Evolutionary conservation across 2,329 filamentous ascomycete species (phyloP), one percentile per base, ranked within the genome.

Genomic region (Triangularia setosa): DNA sequence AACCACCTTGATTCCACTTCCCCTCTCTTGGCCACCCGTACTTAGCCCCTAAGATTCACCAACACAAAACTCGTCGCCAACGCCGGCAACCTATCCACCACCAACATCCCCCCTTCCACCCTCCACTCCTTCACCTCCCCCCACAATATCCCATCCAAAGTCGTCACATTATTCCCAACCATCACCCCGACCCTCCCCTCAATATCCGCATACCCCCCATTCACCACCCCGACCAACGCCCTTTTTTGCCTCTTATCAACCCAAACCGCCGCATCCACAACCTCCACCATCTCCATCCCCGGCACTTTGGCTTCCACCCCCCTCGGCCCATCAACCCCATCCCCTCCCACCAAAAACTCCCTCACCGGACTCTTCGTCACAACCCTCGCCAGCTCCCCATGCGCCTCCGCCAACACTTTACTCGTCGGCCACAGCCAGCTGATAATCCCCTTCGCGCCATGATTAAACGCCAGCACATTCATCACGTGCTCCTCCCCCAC

Each of bases 381-480:
- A 0, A 79, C 76, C 18, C 54, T 67, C 0, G 79, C 74, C 69
- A 82, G 75, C 52, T 67, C 35, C n/a, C 79, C 77, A 55, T 80
- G 78, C 2, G 77, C 73, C 1, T 62, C 69, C 6, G 76, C 78
- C 24, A 83, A 68, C 14, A 69, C 69, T 3, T 72, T 70, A 18
- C 74, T 77, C 1, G 75, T 73, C 0, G 80, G 80, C 71, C 78
- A 83, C 1, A 81, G 75, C 80, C 81, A 83, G 14, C 76, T 75
- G 2, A 81, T 75, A 23, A 81, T 73, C 3, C 74, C 77, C 66
- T 77, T 77, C 16, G 75, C 79, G n/a, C 78, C 79, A 65, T 80
- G 78, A 67, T 82, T 79, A 52, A 83, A 74, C 0, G 77, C 79
- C 14, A 83, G 71, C 23, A 76, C 69, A 60, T 75, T 77, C 80